Conservation (phyloP, 208 protist species). For the Zelonia costaricensis region DNA sequence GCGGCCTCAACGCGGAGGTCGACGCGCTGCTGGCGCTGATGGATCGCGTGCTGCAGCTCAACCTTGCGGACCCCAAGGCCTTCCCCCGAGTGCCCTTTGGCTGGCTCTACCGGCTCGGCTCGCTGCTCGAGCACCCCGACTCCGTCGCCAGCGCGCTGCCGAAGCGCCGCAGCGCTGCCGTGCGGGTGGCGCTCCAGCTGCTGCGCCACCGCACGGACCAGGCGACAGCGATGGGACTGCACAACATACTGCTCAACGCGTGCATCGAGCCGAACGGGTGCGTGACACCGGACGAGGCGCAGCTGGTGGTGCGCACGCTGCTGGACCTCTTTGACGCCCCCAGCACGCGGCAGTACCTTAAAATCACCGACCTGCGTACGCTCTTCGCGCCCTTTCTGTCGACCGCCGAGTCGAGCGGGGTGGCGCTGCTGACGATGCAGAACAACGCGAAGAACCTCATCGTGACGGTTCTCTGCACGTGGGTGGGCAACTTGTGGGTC, state of each 20-base stretch:
- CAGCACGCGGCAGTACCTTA: slow-evolving; percentile 71
- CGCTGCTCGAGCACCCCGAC: slow-evolving; percentile 55
- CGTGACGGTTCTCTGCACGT: slow-evolving; percentile 66
- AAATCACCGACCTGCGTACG: slow-evolving; percentile 63
- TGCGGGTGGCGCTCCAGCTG: slow-evolving; percentile 62
- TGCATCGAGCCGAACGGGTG: slow-evolving; percentile 64
- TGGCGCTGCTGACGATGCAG: slow-evolving; percentile 47
- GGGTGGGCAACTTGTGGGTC: slow-evolving; percentile 77
- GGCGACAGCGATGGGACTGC: slow-evolving; percentile 52
- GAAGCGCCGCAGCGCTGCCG: slow-evolving; percentile 55
- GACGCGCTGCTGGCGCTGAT: slow-evolving; percentile 63
- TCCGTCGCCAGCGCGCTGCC: slow-evolving; percentile 43
- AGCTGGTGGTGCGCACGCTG: slow-evolving; percentile 55
- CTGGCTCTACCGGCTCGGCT: slow-evolving; percentile 79
- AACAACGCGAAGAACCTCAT: slow-evolving; percentile 84
- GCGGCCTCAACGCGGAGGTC: slow-evolving; percentile 66
- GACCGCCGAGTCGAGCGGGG: slow-evolving; percentile 18
- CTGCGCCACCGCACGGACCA: slow-evolving; percentile 32
- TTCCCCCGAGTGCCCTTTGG: slow-evolving; percentile 74
- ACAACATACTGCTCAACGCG: slow-evolving; percentile 63
- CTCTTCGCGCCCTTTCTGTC: slow-evolving; percentile 80
- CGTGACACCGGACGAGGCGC: slow-evolving; percentile 55
- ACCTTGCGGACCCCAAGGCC: slow-evolving; percentile 38
- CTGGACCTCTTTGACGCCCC: slow-evolving; percentile 72
- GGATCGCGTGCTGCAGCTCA: slow-evolving; percentile 54